Evolutionary conservation across 2,329 filamentous ascomycete genomes (phyloP).

Genomic region (Thermoascus crustaceus): DNA sequence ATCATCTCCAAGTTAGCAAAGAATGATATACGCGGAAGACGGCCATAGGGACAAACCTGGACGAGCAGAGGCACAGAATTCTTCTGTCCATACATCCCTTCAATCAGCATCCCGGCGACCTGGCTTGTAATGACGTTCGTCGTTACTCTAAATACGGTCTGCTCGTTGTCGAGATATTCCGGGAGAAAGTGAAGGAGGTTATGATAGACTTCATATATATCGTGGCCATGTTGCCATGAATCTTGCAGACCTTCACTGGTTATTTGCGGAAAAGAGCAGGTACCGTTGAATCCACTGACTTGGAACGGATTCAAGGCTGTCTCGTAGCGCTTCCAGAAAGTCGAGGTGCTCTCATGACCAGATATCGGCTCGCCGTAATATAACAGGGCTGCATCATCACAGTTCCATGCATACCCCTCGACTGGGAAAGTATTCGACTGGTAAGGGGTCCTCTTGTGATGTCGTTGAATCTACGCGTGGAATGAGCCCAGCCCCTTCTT

Average conservation of each 20-base stretch:
- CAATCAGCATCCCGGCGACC: slow-evolving; percentile 65
- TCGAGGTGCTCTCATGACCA: slow-evolving; percentile 41
- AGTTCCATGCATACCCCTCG: slow-evolving; percentile 66
- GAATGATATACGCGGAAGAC: neutral
- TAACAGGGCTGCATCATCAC: slow-evolving; percentile 60
- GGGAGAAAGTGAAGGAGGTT: slow-evolving; percentile 62
- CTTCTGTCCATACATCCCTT: slow-evolving; percentile 54
- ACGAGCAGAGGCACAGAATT: slow-evolving; percentile 41
- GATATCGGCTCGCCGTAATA: slow-evolving; percentile 55
- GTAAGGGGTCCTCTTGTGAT: slow-evolving; percentile 80
- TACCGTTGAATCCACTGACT: slow-evolving; percentile 59
- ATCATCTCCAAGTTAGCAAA: slow-evolving; percentile 2
- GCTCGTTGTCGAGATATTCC: slow-evolving; percentile 32
- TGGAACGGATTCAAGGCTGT: slow-evolving; percentile 59
- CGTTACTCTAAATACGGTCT: slow-evolving; percentile 62
- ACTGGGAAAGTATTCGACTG: slow-evolving; percentile 66
- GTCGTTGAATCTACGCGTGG: slow-evolving; percentile 57
- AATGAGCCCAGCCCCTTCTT: slow-evolving; percentile 9
- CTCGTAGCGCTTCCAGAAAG: slow-evolving; percentile 59
- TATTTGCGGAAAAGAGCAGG: slow-evolving; percentile 76
- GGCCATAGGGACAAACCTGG: slow-evolving; percentile 28
- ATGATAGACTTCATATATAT: slow-evolving; percentile 69
- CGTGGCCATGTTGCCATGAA: slow-evolving; percentile 66
- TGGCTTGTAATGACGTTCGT: slow-evolving; percentile 78
- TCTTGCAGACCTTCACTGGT: slow-evolving; percentile 64